Evolutionary conservation across 2,329 filamentous ascomycete species (phyloP).

Genomic region (Aureobasidium sp.): DNA sequence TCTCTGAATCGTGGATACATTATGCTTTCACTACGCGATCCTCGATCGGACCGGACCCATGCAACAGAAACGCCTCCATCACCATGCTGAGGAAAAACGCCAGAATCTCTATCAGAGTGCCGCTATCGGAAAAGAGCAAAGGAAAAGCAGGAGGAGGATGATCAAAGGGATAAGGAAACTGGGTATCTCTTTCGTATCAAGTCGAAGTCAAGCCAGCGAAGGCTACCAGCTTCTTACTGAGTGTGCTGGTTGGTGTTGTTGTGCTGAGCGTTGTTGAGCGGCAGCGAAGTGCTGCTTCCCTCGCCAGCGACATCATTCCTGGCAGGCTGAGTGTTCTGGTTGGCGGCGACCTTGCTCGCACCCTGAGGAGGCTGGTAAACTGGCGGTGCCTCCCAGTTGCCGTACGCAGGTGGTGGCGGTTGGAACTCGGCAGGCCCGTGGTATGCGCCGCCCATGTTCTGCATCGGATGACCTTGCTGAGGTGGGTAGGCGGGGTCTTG

Average conservation of each 20-base stretch:
- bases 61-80: neutral
- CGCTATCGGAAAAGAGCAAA: neutral
- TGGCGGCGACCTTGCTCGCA: slow-evolving; percentile 27
- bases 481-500: slow-evolving; percentile 18
- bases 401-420: slow-evolving; percentile 29
- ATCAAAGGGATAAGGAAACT: neutral
- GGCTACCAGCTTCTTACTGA: neutral
- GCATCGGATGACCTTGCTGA: slow-evolving; percentile 20
- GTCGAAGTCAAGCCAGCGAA: neutral
- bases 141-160: neutral
- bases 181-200: slow-evolving; percentile 8
- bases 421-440: slow-evolving; percentile 16
- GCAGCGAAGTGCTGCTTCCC: neutral
- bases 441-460: slow-evolving; percentile 5
- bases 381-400: slow-evolving; percentile 24
- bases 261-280: neutral
- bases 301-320: slow-evolving; percentile 1
- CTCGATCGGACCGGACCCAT: neutral
- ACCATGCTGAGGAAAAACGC: neutral
- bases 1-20: neutral
- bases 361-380: slow-evolving; percentile 29
- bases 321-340: slow-evolving; percentile 23
- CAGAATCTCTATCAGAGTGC: neutral
- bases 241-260: slow-evolving; percentile 1
- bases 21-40: slow-evolving; percentile 1